A percentile compares a stretch with the other conserved stretches of the same genome.
phyloP scores from a whole-genome alignment of 768 basidiomycete genomes.

The Calocybe cyanea region DNA sequence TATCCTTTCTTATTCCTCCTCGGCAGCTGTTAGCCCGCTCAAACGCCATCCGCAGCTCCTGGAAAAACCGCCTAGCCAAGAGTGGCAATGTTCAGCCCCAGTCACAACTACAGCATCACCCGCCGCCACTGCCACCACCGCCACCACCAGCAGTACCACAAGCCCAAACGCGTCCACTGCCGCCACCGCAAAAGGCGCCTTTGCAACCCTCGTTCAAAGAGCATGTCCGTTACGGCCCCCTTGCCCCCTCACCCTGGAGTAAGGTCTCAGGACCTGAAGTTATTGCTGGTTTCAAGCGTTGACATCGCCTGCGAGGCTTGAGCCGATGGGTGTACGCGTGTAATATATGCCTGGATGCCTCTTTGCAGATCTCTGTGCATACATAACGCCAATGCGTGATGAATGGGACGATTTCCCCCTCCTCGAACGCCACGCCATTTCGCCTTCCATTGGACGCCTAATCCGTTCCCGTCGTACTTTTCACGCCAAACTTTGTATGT shows the following conservation, averaged over 20 bases:
- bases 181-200: slow-evolving; percentile 15
- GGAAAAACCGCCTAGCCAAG: slow-evolving; percentile 63
- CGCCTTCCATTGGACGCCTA: no score
- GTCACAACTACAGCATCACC: slow-evolving; percentile 15
- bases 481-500: no score
- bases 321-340: background rate
- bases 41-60: slow-evolving; percentile 60
- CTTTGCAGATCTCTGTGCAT: no score
- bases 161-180: slow-evolving; percentile 3
- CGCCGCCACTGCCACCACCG: slow-evolving; percentile 21
- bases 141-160: slow-evolving; percentile 21
- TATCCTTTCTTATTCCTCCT: slow-evolving; percentile 8
- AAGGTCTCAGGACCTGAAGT: slow-evolving; percentile 65
- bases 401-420: no score
- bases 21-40: slow-evolving; percentile 64
- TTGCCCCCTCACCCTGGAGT: slow-evolving; percentile 64
- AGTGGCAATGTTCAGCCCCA: slow-evolving; percentile 25
- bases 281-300: slow-evolving; percentile 67
- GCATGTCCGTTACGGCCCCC: slow-evolving; percentile 60
- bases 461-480: no score
- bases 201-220: slow-evolving; percentile 17
- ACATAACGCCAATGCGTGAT: no score
- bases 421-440: no score
- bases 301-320: slow-evolving; percentile 16
- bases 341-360: background rate